A percentile compares a stretch with the other conserved stretches of the same genome.
These are phyloP conservation scores for Sonneratia caseolaris DNA, from an alignment of 345 rosid species.

Conservation along the genomic window DNA sequence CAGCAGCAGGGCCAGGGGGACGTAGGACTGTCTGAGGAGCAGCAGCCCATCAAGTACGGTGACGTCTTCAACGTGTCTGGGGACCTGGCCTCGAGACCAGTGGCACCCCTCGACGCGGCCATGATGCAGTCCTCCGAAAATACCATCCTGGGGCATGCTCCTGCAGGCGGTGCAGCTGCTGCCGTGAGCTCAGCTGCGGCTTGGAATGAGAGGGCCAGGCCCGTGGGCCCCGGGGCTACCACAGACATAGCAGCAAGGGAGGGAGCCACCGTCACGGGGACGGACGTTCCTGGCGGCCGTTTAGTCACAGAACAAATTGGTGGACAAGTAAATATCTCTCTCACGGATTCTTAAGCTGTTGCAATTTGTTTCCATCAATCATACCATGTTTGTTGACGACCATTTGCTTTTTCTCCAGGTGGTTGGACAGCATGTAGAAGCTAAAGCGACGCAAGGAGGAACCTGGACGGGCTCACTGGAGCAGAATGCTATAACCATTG, in stretches of 20 bases:
- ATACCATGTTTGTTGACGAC: no score
- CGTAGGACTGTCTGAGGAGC: not conserved
- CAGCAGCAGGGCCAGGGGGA: not conserved
- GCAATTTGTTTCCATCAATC: no score
- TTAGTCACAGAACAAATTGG: constrained; percentile 18
- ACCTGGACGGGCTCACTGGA: not conserved
- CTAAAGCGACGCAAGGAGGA: not conserved
- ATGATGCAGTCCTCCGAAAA: constrained; percentile 28
- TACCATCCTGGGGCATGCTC: constrained; percentile 14
- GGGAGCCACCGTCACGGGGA: constrained; percentile 18
- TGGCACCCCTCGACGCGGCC: constrained; percentile 22
- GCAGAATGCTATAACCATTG: constrained; percentile 10
- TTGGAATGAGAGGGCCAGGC: constrained; percentile 23
- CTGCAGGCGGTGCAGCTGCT: constrained; percentile 15
- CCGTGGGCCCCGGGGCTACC: constrained; percentile 15
- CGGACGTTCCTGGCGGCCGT: constrained; percentile 13
- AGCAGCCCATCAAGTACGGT: constrained; percentile 21
- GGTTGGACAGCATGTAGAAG: constrained; percentile 14
- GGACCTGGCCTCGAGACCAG: constrained; percentile 20
- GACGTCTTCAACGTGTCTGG: constrained; percentile 27
- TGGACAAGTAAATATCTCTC: constrained; percentile 15
- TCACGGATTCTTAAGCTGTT: no score
- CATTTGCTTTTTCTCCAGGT: constrained; percentile 5
- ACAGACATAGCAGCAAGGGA: not conserved
- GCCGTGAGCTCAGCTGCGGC: constrained; percentile 16